Base-by-base conservation (phyloP, 352 stramenopile genomes). In the Thalassiosira hispida region DNA sequence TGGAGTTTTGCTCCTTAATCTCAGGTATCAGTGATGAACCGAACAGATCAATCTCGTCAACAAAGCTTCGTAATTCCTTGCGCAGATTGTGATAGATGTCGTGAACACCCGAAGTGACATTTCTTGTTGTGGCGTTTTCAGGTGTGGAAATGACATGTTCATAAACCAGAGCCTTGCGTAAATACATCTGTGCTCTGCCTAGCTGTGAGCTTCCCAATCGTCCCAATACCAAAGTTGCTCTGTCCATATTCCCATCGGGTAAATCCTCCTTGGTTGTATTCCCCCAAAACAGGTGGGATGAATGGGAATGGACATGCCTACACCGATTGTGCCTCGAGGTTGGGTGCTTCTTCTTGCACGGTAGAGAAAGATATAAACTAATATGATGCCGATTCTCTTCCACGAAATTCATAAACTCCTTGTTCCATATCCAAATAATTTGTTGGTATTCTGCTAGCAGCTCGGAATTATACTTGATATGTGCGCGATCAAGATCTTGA, bases 241-340 rank as follows among this genome's bases (percentile, higher is more conserved):
- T n/a, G n/a, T 69, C 65, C 0, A 16, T 1, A 33, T 74, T 78
- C 2, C 77, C 70, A 55, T 81, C 70, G 5, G 77, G 77, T 22
- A 80, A 47, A 49, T 85, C 35, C 18, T 60, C n/a, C 7, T 9
- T 46, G 5, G 77, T 25, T 12, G 46, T 65, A 18, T 22, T 18
- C 8, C 73, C 73, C 78, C 78, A 85, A 79, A 85, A 85, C 0
- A 85, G 52, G 57, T 83, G 78, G 20, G 70, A 81, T 8, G 70
- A 78, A 44, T 78, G 56, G 1, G 65, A 55, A 44, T 79, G 77
- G 22, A 33, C 44, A 27, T 81, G 70, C 16, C 33, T 52, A 57
- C 77, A 85, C 9, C 12, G 33, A 4, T 18, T 2, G 60, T 56
- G 29, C 29, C 23, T 49, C 16, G 44, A 22, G 7, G 18, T 62